Evolutionary conservation across 2,329 filamentous ascomycete genomes (phyloP).

Genomic region (Colletotrichum sp.): DNA sequence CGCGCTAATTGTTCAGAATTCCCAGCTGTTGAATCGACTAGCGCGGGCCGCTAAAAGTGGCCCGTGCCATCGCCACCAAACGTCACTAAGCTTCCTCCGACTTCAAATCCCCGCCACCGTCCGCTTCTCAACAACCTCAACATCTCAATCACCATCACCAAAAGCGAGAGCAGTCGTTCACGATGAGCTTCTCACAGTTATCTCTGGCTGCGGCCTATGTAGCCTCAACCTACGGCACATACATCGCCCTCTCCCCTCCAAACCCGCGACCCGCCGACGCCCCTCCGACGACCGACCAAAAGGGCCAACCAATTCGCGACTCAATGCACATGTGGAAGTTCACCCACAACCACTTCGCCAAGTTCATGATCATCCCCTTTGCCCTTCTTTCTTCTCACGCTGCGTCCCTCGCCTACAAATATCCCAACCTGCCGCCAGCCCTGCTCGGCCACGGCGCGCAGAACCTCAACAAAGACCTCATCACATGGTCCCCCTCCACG

Average conservation of each 20-base stretch:
- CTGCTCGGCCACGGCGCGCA: constrained; percentile 29
- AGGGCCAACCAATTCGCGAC: neutral
- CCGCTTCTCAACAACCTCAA: neutral
- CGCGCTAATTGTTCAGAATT: neutral
- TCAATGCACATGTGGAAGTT: constrained; percentile 28
- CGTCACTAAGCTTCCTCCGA: neutral
- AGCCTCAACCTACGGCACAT: constrained; percentile 33
- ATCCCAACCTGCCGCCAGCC: constrained; percentile 26
- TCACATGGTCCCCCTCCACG: constrained; percentile 42
- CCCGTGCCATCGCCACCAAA: neutral
- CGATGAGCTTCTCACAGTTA: neutral
- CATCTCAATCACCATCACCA: neutral
- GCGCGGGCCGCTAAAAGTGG: neutral
- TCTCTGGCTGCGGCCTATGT: constrained; percentile 26
- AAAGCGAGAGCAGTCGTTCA: neutral
- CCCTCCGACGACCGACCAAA: neutral
- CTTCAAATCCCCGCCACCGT: neutral
- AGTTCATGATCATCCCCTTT: constrained; percentile 27
- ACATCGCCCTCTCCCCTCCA: constrained; percentile 34
- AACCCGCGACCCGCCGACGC: constrained; percentile 29
- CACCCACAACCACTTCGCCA: constrained; percentile 28
- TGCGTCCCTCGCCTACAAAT: constrained; percentile 22
- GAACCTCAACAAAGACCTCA: constrained; percentile 35
- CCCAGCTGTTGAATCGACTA: neutral
- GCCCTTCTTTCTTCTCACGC: constrained; percentile 26